These are phyloP conservation scores for Phoenix dactylifera DNA, from an alignment of 176 grass and related monocot genomes.

Conservation along the genomic window DNA sequence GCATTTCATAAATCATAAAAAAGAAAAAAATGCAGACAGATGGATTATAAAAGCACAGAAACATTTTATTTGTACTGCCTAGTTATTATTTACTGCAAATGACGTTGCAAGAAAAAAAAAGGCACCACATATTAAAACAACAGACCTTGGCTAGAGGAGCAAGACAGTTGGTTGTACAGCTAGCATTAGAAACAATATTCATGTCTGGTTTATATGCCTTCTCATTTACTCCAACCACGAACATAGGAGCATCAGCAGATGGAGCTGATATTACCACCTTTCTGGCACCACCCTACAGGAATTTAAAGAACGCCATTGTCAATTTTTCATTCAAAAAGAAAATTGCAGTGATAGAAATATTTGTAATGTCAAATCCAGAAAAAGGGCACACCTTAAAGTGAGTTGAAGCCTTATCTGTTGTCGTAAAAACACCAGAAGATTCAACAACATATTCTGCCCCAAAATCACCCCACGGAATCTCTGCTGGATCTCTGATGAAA, in stretches of 20 bases:
- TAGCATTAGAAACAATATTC: slow-evolving; percentile 97
- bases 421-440: slow-evolving; percentile 94
- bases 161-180: slow-evolving; percentile 97
- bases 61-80: too few relatives aligned
- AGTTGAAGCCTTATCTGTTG: slow-evolving; percentile 58
- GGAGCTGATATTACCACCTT: slow-evolving; percentile 99
- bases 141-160: slow-evolving; percentile 95
- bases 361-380: not conserved
- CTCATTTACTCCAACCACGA: slow-evolving; percentile 99
- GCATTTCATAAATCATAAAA: too few relatives aligned
- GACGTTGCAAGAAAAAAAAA: too few relatives aligned
- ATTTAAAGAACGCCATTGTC: not conserved
- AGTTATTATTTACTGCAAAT: too few relatives aligned
- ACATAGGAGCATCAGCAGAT: slow-evolving; percentile 96
- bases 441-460: slow-evolving; percentile 87
- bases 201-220: slow-evolving; percentile 65
- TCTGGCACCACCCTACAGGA: slow-evolving; percentile 73
- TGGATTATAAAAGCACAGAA: too few relatives aligned
- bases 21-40: too few relatives aligned
- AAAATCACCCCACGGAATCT: slow-evolving; percentile 86
- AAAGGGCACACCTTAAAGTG: slow-evolving; percentile 64
- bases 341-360: too few relatives aligned
- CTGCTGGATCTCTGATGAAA: slow-evolving; percentile 61
- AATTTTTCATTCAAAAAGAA: too few relatives aligned
- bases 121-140: not conserved